Evolutionary conservation across 305 asterid species (phyloP).

Genomic region (Ruellia speciosa): DNA sequence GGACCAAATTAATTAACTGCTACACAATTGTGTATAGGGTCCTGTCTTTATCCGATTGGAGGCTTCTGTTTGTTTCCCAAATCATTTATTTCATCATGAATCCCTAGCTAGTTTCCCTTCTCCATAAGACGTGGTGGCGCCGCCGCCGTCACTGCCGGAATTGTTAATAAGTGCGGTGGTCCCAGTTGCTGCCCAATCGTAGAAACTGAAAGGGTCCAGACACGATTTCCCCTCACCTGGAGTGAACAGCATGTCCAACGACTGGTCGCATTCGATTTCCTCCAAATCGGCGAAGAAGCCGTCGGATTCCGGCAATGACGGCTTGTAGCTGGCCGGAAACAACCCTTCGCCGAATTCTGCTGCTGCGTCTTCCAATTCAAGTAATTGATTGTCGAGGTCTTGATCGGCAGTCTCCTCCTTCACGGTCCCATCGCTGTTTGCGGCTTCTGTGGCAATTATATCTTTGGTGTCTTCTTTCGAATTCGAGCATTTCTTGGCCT

Average conservation of each 20-base stretch:
- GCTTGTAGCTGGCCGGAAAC: slow-evolving; percentile 36
- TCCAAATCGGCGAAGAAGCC: slow-evolving; percentile 48
- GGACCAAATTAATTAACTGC: slow-evolving; percentile 8
- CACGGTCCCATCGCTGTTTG: slow-evolving; percentile 9
- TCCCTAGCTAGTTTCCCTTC: slow-evolving; percentile 20
- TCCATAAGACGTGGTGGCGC: slow-evolving; percentile 19
- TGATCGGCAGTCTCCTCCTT: slow-evolving; percentile 35
- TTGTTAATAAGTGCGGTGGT: neutral
- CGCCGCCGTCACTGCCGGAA: slow-evolving; percentile 15
- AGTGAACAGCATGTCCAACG: slow-evolving; percentile 32
- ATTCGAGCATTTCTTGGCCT: slow-evolving; percentile 20
- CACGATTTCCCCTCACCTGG: slow-evolving; percentile 32
- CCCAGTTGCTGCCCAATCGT: slow-evolving; percentile 32
- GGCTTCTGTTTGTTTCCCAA: slow-evolving; percentile 1
- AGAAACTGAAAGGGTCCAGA: slow-evolving; percentile 43
- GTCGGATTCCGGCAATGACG: slow-evolving; percentile 34
- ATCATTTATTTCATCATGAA: slow-evolving; percentile 10
- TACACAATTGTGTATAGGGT: slow-evolving; percentile 1
- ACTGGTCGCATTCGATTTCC: slow-evolving; percentile 46
- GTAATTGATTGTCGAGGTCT: slow-evolving; percentile 21
- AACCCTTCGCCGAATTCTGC: slow-evolving; percentile 27
- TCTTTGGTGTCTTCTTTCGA: slow-evolving; percentile 27
- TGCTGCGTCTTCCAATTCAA: slow-evolving; percentile 22
- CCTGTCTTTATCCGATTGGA: slow-evolving; percentile 4
- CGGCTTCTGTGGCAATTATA: neutral